Evolutionary conservation across 345 rosid species (phyloP), one percentile per base, ranked within the genome.

Genomic region (Rhizophora mangle): DNA sequence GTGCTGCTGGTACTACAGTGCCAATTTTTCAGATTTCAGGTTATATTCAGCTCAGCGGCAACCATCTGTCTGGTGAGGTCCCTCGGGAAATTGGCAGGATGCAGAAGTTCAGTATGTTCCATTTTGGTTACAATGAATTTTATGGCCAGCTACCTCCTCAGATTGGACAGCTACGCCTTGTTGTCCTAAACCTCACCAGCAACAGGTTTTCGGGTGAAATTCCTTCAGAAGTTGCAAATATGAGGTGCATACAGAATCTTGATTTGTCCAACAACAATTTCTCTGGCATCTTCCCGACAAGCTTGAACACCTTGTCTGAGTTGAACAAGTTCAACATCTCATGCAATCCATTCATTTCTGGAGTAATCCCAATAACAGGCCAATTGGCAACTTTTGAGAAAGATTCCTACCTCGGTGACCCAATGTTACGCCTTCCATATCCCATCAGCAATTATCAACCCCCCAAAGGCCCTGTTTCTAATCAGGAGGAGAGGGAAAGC

Each of bases 281-380:
- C 76, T 91, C 97, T 22, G 97, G 97, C 26, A 43, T 26, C 56
- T 91, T 91, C 57, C 96, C 98, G 0, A 47, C 78, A 1, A 89
- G 86, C 85, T 76, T 94, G 64, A 85, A 76, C 66, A 72, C 72
- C 51, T 78, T 91, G 86, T 61, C 64, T 31, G 89, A 86, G 51
- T 72, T 94, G 37, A 94, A 77, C 77, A 87, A 88, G 85, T 91
- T 94, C 81, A 91, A 94, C 75, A 81, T 94, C 78, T 94, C 98
- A 11, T 88, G 72, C 82, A 94, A 94, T 82, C 93, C 86, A 6
- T 47, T 79, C 11, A 84, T 94, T 59, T 80, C 93, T 0, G 98
- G 98, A 1, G 49, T 52, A 63, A 73, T 91, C 64, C 95, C 98
- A 18, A 29, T 79, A 24, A 88, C 91, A 0, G 98, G 98, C 57